Conservation (phyloP, 164 flowering plant species). For the Macadamia integrifolia region DNA sequence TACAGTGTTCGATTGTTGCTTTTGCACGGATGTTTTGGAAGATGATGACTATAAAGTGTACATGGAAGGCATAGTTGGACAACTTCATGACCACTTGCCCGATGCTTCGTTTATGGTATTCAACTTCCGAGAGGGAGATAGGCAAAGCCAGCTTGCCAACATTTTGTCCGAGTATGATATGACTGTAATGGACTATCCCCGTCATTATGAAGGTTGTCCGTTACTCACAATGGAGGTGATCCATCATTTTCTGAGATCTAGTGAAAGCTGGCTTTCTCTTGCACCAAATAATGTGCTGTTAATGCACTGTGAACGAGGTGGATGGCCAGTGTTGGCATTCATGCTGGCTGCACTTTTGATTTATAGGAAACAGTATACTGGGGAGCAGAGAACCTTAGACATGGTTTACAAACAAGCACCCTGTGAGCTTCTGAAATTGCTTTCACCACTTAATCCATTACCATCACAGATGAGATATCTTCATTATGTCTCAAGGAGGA, state of each 20-base stretch:
- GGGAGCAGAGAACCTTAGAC: slow-evolving; percentile 88
- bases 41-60: slow-evolving; percentile 63
- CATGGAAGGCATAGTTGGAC: slow-evolving; percentile 54
- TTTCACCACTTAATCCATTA: slow-evolving; percentile 73
- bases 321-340: slow-evolving; percentile 93
- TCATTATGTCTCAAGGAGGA: slow-evolving; percentile 85
- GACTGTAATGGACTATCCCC: slow-evolving; percentile 94
- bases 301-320: slow-evolving; percentile 95
- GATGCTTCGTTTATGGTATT: slow-evolving; percentile 83
- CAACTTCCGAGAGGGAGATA: slow-evolving; percentile 69
- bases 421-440: slow-evolving; percentile 67
- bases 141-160: slow-evolving; percentile 43
- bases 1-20: slow-evolving; percentile 90
- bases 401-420: slow-evolving; percentile 94
- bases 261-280: slow-evolving; percentile 91
- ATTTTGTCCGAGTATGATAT: slow-evolving; percentile 64
- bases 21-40: slow-evolving; percentile 58
- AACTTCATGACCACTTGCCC: slow-evolving; percentile 62
- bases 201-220: slow-evolving; percentile 85
- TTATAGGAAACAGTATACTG: slow-evolving; percentile 72
- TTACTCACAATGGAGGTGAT: slow-evolving; percentile 76
- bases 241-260: slow-evolving; percentile 80
- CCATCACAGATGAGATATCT: slow-evolving; percentile 93
- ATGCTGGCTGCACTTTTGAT: slow-evolving; percentile 87
- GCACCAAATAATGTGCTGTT: slow-evolving; percentile 70